Evolutionary conservation across 2,329 filamentous ascomycete species (phyloP).

Genomic region (Colletotrichum coccodes): DNA sequence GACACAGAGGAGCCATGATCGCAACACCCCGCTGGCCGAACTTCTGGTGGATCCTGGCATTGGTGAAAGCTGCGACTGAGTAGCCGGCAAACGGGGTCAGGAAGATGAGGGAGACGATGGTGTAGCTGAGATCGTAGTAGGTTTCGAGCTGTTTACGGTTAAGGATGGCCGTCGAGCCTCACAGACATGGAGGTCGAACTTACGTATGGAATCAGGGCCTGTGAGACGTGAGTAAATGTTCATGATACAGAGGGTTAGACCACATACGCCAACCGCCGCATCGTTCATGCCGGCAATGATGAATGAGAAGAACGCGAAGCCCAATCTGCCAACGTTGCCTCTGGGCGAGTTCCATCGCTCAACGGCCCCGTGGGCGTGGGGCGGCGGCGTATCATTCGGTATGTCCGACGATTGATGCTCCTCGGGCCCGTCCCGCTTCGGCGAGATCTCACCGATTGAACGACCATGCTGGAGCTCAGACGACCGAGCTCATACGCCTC

Average conservation of each 20-base stretch:
- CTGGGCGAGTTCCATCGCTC: constrained; percentile 49
- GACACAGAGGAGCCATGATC: constrained; percentile 68
- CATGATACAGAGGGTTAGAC: too few relatives aligned
- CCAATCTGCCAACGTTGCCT: constrained; percentile 43
- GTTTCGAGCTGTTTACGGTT: constrained; percentile 59
- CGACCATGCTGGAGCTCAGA: constrained; percentile 2
- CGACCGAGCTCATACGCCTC: constrained; percentile 26
- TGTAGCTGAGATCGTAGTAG: constrained; percentile 69
- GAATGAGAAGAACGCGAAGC: constrained; percentile 65
- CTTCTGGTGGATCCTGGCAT: constrained; percentile 67
- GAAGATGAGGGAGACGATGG: constrained; percentile 71
- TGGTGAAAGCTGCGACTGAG: constrained; percentile 67
- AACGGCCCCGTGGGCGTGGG: constrained; percentile 19
- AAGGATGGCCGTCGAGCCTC: neutral
- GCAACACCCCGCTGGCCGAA: constrained; percentile 75
- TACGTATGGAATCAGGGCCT: constrained; percentile 53
- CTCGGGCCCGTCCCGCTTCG: constrained; percentile 10
- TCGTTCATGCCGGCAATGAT: constrained; percentile 72
- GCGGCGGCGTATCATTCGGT: neutral
- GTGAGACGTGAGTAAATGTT: neutral
- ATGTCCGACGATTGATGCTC: constrained; percentile 5
- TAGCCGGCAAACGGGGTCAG: constrained; percentile 73
- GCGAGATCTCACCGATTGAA: neutral
- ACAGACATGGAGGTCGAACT: neutral
- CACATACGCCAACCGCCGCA: constrained; percentile 65